Evolutionary conservation across 805 yeast genomes (phyloP), one percentile per base, ranked within the genome.

Genomic region (Saccharomycopsis selenospora): DNA sequence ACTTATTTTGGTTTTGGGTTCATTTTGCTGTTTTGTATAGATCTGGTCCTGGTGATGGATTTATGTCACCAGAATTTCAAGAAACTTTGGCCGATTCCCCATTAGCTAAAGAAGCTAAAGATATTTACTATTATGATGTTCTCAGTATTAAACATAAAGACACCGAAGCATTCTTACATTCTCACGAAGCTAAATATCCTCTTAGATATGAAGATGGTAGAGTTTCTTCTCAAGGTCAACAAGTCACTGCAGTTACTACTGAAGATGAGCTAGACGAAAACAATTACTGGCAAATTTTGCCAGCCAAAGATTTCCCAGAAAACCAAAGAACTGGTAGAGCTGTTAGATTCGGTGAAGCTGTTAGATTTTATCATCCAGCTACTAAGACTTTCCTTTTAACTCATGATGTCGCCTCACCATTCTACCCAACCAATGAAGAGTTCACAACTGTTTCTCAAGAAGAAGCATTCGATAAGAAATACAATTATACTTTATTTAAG

Each of bases 341-440:
- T 3, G 83, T 93, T 30, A 67, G 59, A 54, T 80, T 87, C 54
- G 85, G 86, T 55, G 93, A 87, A 59, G 65, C 75, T 17, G 70
- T 93, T 49, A 84, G 97, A 66, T 70, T 93, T 49, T 79, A 76
- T 64, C 99, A 93, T 61, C 76, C 84, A 45, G 79, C 72, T 26
- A 89, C 98, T 1, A 76, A 87, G 46, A 85, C 95, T 8, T 83
- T 69, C 58, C 69, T 93, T 56, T 74, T 88, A 59, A 78, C 98
- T 18, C 99, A 93, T 62, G 97, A 91, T 63, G 97, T 93, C 48
- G 96, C 96, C 1, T 93, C 98, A 2, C 98, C 99, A 25, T 71
- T 82, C 54, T 83, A 68, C 60, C 84, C 97, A 49, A 85, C 96
- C n/a, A 85, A 90, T 60, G 96, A 89, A 67, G 99, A 93, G 68